These are phyloP conservation scores for Neocucurbitaria cava DNA, from an alignment of 2,329 filamentous ascomycete species.

Conservation along the genomic window DNA sequence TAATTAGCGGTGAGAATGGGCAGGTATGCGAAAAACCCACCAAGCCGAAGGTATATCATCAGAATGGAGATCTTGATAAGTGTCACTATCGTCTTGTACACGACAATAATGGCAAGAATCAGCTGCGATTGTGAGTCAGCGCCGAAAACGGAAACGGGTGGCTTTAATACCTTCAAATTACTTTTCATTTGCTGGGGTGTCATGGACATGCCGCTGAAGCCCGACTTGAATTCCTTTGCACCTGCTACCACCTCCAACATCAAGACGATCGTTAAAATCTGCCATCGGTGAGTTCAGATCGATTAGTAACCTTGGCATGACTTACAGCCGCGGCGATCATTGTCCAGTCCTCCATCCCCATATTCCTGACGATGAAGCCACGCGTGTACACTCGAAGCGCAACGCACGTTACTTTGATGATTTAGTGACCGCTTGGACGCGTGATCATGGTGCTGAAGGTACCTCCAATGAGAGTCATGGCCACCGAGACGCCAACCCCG, in stretches of 20 bases:
- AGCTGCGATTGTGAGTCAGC: constrained; percentile 12
- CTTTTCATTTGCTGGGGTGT: constrained; percentile 15
- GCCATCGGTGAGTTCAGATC: neutral
- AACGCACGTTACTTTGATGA: constrained; percentile 20
- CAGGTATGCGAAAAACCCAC: constrained; percentile 16
- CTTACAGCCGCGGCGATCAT: constrained; percentile 33
- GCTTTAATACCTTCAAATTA: constrained; percentile 20
- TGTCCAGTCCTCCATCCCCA: constrained; percentile 38
- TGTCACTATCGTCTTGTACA: constrained; percentile 32
- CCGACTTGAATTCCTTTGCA: constrained; percentile 19
- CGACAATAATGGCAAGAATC: constrained; percentile 24
- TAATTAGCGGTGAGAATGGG: neutral
- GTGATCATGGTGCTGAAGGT: neutral
- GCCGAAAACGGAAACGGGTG: neutral
- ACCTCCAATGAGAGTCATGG: constrained; percentile 29
- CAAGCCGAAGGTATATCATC: constrained; percentile 40
- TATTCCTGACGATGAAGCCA: constrained; percentile 30
- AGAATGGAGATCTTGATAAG: constrained; percentile 44
- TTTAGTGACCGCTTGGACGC: neutral
- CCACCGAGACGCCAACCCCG: constrained; percentile 21
- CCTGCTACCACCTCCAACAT: constrained; percentile 16
- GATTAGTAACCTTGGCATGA: neutral
- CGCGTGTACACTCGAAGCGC: constrained; percentile 32
- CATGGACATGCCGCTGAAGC: constrained; percentile 25
- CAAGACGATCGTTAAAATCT: constrained; percentile 23